phyloP scores from a whole-genome alignment of 108 stramenopile species.

The Cylindrotheca closterium region DNA sequence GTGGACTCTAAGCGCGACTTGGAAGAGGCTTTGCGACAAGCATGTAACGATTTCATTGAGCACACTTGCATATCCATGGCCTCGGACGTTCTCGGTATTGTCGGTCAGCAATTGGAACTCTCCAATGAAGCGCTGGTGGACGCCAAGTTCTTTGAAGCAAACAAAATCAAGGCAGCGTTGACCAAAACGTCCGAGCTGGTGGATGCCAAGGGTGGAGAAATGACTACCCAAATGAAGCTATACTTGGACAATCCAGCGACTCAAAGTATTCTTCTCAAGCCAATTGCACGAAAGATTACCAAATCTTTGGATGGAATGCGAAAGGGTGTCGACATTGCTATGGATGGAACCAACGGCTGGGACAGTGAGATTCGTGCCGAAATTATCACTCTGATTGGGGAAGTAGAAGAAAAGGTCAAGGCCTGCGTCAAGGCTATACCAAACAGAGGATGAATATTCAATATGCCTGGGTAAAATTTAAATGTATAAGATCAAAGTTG shows the following conservation, averaged over 20 bases:
- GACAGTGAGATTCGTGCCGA: constrained; percentile 29
- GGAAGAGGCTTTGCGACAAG: constrained; percentile 82
- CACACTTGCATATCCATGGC: constrained; percentile 67
- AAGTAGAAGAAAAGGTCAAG: constrained; percentile 31
- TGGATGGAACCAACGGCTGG: constrained; percentile 63
- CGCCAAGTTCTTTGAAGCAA: constrained; percentile 34
- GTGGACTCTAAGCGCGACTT: constrained; percentile 90
- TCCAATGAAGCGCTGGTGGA: constrained; percentile 30
- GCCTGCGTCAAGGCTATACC: constrained; percentile 8
- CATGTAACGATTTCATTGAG: constrained; percentile 89
- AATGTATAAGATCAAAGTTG: too few relatives aligned
- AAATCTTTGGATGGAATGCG: constrained; percentile 64
- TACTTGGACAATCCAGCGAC: constrained; percentile 84
- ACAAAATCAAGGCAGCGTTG: constrained; percentile 48
- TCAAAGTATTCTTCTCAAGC: constrained; percentile 81
- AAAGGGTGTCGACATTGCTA: constrained; percentile 38
- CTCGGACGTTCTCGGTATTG: constrained; percentile 52
- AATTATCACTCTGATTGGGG: constrained; percentile 25
- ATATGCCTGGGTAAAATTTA: too few relatives aligned
- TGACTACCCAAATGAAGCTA: constrained; percentile 69
- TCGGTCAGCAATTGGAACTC: constrained; percentile 21
- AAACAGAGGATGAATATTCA: not conserved
- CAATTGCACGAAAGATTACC: constrained; percentile 71
- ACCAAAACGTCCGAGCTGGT: constrained; percentile 40
- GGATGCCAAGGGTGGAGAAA: constrained; percentile 42